Evolutionary conservation across 129 eudicot genomes (phyloP), one percentile per base, ranked within the genome.

Genomic region (Calendula officinalis): DNA sequence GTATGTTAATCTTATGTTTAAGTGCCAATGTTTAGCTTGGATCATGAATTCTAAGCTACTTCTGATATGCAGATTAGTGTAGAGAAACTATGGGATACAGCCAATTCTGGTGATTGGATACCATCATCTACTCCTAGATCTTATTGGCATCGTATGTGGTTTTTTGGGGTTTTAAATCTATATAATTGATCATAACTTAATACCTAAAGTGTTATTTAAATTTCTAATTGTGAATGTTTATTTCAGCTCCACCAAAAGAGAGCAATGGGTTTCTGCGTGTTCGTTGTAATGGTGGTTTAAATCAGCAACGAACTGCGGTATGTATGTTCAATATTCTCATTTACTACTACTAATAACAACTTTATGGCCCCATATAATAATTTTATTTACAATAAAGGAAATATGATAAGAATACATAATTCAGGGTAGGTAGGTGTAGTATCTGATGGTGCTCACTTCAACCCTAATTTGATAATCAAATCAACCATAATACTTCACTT

Each of bases 221-320:
- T 30, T 58, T 17, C 41, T 43, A 66, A 5, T 66, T 32, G 9
- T 40, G 22, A 46, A 50, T 63, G 38, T 37, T 54, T 75, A 76
- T 86, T 83, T 78, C 78, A 91, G 98, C 96, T 56, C 98, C 96
- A 49, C 77, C 96, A 67, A 64, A 56, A 4, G 86, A 88, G 69
- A 85, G 75, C 78, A 88, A 91, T 67, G 96, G 98, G 38, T 91
- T 78, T 73, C 77, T 91, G 40, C 86, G 91, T 67, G 98, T 91
- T 74, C 96, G 98, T 50, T 91, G 98, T 79, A 91, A 91, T 67
- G 98, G 98, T 55, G 98, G 98, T 72, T 71, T 88, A 33, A 91
- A 88, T 85, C 98, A 91, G 78, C 98, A 91, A 74, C 78, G 96
- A 40, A 91, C 81, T 56, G 98, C 98, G 75, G 98, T 91, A 66